Conservation (phyloP, 176 grass and related monocot species). For the Alloteropsis semialata region DNA sequence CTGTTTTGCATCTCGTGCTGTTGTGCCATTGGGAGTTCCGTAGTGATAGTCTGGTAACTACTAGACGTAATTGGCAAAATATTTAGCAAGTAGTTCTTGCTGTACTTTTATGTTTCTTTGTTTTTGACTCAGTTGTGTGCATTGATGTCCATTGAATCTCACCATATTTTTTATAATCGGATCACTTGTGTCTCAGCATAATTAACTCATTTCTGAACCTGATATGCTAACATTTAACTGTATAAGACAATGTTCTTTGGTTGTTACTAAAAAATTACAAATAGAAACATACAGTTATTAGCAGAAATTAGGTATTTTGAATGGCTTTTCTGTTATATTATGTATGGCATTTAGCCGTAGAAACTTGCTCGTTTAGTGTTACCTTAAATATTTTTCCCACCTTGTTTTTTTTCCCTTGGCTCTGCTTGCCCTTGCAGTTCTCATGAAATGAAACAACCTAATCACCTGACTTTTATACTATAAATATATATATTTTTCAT, state of each 20-base stretch:
- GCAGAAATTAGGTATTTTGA: not conserved
- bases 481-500: slow-evolving; percentile 15
- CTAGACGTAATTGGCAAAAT: too few species aligned
- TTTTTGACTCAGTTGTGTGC: not conserved
- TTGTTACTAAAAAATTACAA: not conserved
- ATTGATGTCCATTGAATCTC: not conserved
- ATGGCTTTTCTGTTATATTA: not conserved
- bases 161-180: not conserved
- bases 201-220: not conserved
- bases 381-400: not conserved
- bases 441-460: too few species aligned
- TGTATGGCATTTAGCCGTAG: not conserved
- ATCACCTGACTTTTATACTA: too few species aligned
- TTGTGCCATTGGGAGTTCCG: too few species aligned
- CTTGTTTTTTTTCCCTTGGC: not conserved
- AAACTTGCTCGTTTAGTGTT: not conserved
- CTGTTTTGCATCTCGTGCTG: too few species aligned
- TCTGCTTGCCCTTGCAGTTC: not conserved
- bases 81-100: too few species aligned
- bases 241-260: not conserved
- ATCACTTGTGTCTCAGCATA: not conserved
- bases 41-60: too few species aligned
- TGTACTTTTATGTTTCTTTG: not conserved
- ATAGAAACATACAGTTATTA: not conserved
- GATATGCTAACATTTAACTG: not conserved